These are phyloP conservation scores for Byssothecium circinans DNA, from an alignment of 2,329 filamentous ascomycete species.

Conservation along the genomic window DNA sequence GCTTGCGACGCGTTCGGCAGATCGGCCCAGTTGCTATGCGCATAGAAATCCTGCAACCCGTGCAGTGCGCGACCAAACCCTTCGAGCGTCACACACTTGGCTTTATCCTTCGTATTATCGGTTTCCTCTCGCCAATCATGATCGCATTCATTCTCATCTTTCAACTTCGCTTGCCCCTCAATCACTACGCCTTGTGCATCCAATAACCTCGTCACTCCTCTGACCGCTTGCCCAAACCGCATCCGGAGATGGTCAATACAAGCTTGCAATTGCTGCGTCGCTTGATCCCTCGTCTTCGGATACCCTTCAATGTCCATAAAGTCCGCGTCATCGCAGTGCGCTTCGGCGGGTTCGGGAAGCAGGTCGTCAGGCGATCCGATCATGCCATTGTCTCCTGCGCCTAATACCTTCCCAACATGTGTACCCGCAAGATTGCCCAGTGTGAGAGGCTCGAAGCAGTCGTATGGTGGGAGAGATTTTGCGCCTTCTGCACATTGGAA, in stretches of 20 bases:
- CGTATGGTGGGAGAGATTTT: constrained; percentile 3
- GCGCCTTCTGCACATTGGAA: constrained; percentile 2
- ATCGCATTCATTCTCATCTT: constrained; percentile 5
- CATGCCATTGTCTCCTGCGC: constrained; percentile 5
- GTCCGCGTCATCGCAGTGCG: constrained; percentile 13
- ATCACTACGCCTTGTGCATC: not conserved
- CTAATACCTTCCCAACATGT: not conserved
- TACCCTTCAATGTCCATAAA: constrained; percentile 6
- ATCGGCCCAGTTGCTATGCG: constrained; percentile 22
- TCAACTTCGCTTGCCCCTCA: not conserved
- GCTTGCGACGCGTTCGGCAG: not conserved
- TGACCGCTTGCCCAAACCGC: constrained; percentile 5
- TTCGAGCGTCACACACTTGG: constrained; percentile 21
- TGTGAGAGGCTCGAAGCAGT: constrained; percentile 11
- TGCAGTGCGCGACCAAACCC: constrained; percentile 21
- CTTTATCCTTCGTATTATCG: constrained; percentile 6
- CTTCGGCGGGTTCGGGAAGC: not conserved
- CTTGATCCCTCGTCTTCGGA: constrained; percentile 1
- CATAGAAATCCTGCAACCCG: constrained; percentile 23
- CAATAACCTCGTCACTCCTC: not conserved
- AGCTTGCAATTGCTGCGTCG: constrained; percentile 1
- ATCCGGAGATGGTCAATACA: constrained; percentile 9
- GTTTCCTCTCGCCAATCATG: constrained; percentile 3
- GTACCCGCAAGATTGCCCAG: constrained; percentile 9
- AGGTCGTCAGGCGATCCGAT: constrained; percentile 8